Base-by-base conservation (phyloP, 208 protist genomes). In the Acanthamoeba healyi region DNA sequence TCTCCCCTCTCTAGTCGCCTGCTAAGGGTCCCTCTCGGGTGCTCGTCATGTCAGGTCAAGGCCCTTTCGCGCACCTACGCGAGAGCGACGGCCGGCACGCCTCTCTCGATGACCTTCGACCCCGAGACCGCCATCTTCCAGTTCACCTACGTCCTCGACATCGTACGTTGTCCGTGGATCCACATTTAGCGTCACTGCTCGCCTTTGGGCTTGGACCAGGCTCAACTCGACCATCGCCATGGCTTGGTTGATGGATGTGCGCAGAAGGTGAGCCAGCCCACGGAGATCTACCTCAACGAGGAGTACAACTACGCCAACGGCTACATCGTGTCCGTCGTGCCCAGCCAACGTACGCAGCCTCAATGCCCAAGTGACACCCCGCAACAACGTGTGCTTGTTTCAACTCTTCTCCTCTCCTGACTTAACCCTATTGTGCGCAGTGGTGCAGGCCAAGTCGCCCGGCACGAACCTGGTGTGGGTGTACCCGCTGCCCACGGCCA, bases 211-310 rank as follows among this genome's bases (percentile, higher is more conserved):
- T 19, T n/a, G 70, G 17, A 79, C n/a, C n/a, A n/a, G n/a, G 70
- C 9, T 9, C 26, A 79, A 7, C 26, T 26, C 14, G 54, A 88
- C n/a, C 49, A 32, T 32, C 19, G 12, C 49, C 0, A 14, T 19
- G 12, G 0, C 17, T 26, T 74, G 7, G 22, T 22, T 9, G 14
- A 5, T 74, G 63, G 63, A 22, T 7, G 38, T 79, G 15, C 22
- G 12, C 63, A 95, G 94, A 94, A 38, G 2, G 94, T 96, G 17
- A 89, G 44, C 9, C 26, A 88, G 63, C 95, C 95, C 36, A 97
- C 96, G 15, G 79, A 92, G 44, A 95, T 97, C 49, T 97, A 96
- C 67, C 49, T 97, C 51, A 97, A 97, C 51, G 82, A 96, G 70
- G 36, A 90, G 10, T 29, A 92, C 6, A 56, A 95, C n/a, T 97